phyloP scores from a whole-genome alignment of 164 flowering plant species.

The Chimonanthus salicifolius region DNA sequence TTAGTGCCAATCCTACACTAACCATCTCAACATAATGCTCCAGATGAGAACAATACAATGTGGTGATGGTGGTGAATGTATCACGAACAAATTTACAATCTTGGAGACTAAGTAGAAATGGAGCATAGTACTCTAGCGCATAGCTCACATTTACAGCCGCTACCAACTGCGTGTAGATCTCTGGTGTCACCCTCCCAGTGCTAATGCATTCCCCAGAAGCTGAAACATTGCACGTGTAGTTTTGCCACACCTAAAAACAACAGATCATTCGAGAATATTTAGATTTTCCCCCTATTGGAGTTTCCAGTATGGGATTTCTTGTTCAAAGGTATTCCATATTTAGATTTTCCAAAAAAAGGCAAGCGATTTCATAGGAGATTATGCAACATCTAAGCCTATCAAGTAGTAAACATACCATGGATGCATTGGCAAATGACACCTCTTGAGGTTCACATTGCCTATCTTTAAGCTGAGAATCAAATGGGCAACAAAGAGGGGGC shows the following conservation, averaged over 20 bases:
- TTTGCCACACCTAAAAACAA: conserved; percentile 68
- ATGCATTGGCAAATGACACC: conserved; percentile 71
- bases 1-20: conserved; percentile 63
- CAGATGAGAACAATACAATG: conserved; percentile 52
- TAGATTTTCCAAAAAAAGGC: no score
- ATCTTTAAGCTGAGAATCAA: conserved; percentile 52
- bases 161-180: conserved; percentile 47
- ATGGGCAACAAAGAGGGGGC: conserved; percentile 81
- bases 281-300: no score
- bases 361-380: background rate
- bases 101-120: conserved; percentile 61
- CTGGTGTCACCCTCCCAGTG: conserved; percentile 69
- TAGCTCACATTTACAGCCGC: conserved; percentile 72
- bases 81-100: conserved; percentile 80
- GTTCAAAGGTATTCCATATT: no score
- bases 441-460: conserved; percentile 52
- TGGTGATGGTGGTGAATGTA: conserved; percentile 58
- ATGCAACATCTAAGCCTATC: background rate
- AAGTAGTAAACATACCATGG: conserved; percentile 35
- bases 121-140: conserved; percentile 74
- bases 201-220: conserved; percentile 45
- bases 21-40: conserved; percentile 51
- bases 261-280: background rate
- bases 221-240: conserved; percentile 52
- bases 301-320: no score